A percentile compares a stretch with the other conserved stretches of the same genome.
Evolutionary conservation across 441 rosid genomes (phyloP).

Genomic region (Aleurites moluccanus): DNA sequence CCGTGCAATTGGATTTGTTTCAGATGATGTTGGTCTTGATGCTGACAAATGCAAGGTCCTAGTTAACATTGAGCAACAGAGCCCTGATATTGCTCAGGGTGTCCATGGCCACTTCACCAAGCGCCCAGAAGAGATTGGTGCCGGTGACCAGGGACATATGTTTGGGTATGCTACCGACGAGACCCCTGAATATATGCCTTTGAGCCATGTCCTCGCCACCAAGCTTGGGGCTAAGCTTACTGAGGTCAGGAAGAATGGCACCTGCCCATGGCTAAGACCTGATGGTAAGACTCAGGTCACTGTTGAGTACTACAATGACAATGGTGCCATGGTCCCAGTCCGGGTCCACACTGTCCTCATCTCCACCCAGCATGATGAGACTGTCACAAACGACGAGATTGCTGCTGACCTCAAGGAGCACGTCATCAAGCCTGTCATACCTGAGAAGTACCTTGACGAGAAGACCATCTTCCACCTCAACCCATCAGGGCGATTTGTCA

Average conservation of each 20-base stretch:
- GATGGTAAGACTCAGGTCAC: conserved; percentile 84
- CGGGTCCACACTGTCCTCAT: conserved; percentile 76
- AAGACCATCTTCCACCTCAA: conserved; percentile 80
- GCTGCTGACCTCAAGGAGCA: conserved; percentile 80
- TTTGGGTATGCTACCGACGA: conserved; percentile 77
- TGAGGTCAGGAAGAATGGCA: conserved; percentile 72
- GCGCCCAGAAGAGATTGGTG: conserved; percentile 77
- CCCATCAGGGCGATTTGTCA: conserved; percentile 77
- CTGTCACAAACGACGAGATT: conserved; percentile 69
- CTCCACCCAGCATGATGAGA: conserved; percentile 84
- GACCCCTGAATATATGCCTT: conserved; percentile 67
- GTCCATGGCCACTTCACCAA: conserved; percentile 79
- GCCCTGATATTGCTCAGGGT: conserved; percentile 82
- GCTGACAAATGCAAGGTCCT: conserved; percentile 82
- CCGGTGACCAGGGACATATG: conserved; percentile 83
- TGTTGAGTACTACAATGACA: conserved; percentile 66
- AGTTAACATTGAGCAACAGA: conserved; percentile 78
- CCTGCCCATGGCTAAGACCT: conserved; percentile 72
- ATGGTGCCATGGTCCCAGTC: conserved; percentile 71
- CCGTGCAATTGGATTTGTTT: conserved; percentile 60
- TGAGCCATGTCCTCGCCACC: conserved; percentile 76
- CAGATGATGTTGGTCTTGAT: conserved; percentile 69
- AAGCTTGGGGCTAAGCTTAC: conserved; percentile 73
- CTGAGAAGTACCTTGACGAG: conserved; percentile 77
- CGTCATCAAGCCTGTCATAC: conserved; percentile 68